Base-by-base conservation (phyloP, 140 eudicot species). In the Bidens hawaiensis region DNA sequence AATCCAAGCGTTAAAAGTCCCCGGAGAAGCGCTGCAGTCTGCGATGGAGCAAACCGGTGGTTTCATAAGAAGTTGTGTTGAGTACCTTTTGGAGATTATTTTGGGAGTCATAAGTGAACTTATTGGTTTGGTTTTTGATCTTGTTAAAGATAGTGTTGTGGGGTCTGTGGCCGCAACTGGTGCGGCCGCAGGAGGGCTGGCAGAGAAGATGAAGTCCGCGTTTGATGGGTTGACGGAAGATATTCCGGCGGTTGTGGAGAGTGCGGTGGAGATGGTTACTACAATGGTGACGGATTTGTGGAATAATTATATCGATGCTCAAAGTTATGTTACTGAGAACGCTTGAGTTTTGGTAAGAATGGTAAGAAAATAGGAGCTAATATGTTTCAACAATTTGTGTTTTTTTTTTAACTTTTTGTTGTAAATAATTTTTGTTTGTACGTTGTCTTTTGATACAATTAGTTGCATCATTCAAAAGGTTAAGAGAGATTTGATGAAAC, bases 221-320 rank as follows among this genome's bases (percentile, higher is more conserved):
- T 46, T 73, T 3, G 76, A 48, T 3, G 75, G 69, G 11, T 27
- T 75, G 74, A 28, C 64, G 40, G 69, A 82, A 24, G 85, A 71
- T 0, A 13, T 78, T 6, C 82, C 82, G 10, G 79, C 73, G 51
- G 64, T 76, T 36, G 19, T 81, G 63, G 71, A 69, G 23, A 68
- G 87, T 2, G 72, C 62, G 17, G 33, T 49, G 26, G 78, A 82
- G 79, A 77, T 75, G 94, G 65, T 82, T 50, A 53, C 80, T 9
- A 72, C 76, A 30, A 34, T 82, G 59, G 71, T 84, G 54, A 9
- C 62, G n/a, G 85, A 82, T 67, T 58, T 84, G 31, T 79, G 81
- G 81, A 84, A 75, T 17, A 82, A 88, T 56, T 88, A 65, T 58
- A 75, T 49, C 53, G 80, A 88, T 27, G 85, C 96, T 53, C 51